Evolutionary conservation across 208 protist species (phyloP), one percentile per base, ranked within the genome.

Genomic region (Trypanosoma brucei): DNA sequence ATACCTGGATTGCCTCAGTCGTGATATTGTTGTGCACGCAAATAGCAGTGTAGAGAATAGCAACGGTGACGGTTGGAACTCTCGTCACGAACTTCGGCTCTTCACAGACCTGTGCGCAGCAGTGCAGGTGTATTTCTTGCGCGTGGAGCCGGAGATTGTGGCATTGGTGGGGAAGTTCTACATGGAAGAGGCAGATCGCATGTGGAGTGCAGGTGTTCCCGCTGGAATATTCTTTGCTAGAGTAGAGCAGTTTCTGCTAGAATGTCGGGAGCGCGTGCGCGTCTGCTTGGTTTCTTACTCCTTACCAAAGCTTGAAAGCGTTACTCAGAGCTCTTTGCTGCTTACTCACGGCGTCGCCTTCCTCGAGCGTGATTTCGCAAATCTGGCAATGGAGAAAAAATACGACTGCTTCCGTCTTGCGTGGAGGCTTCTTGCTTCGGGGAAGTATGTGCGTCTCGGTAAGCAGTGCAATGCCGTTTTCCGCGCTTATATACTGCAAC

Each of bases 91-190:
- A 30, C 38, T 89, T 11, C 69, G 61, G 22, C 58, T 75, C 44
- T 84, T 89, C 51, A 77, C 69, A 8, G 67, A 81, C 56, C 64
- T 89, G 2, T 76, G 70, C 58, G 53, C 70, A 7, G 78, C 72
- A 35, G 59, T 79, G 11, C 67, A 86, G 65, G 50, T 73, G 40
- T 92, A 89, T 71, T 66, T 70, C 44, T 35, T 72, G 11, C 70
- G 57, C 4, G 63, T 87, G 46, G 75, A 92, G 59, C 82, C 79
- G 4, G 57, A 70, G 37, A 65, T 83, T 33, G 59, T 89, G 14
- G 11, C 36, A 3, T 46, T 72, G 1, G 67, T 79, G 14, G 55
- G 55, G 14, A 37, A 39, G 22, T 79, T 82, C 62, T 89, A 84
- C 55, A 62, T 46, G 30, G 49, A 3, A 3, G 59, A 59, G 30